A percentile compares a stretch with the other conserved stretches of the same genome.
Evolutionary conservation across 208 protist genomes (phyloP).

Genomic region (Wallacemonas rigidus): DNA sequence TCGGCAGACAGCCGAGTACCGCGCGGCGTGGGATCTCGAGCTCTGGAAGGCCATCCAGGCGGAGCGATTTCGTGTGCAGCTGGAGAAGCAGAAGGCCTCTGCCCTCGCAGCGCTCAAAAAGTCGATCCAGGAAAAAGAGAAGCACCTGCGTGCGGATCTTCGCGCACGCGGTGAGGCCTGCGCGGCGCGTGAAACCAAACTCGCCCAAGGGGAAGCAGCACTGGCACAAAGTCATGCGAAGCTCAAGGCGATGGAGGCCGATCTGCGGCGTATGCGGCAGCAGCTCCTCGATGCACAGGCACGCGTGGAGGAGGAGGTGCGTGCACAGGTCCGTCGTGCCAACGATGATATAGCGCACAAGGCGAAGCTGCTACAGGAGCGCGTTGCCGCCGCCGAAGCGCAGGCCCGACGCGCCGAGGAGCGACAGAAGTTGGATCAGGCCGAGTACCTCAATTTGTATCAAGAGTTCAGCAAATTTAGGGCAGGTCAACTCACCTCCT

Average conservation of each 20-base stretch:
- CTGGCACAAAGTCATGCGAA: slow-evolving; percentile 40
- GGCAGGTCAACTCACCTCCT: slow-evolving; percentile 47
- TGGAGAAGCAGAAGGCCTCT: slow-evolving; percentile 47
- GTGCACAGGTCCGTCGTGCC: slow-evolving; percentile 69
- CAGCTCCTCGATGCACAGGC: slow-evolving; percentile 70
- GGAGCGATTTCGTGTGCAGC: slow-evolving; percentile 55
- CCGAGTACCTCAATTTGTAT: slow-evolving; percentile 71
- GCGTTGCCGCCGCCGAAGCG: slow-evolving; percentile 54
- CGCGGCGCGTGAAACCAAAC: slow-evolving; percentile 35
- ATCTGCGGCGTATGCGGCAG: slow-evolving; percentile 53
- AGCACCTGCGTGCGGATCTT: slow-evolving; percentile 23
- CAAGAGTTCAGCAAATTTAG: slow-evolving; percentile 70
- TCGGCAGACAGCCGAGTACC: slow-evolving; percentile 82
- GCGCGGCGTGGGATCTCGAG: slow-evolving; percentile 86
- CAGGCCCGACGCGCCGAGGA: slow-evolving; percentile 68
- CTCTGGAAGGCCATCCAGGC: slow-evolving; percentile 86
- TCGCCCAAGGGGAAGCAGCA: slow-evolving; percentile 37
- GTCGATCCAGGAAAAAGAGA: slow-evolving; percentile 42
- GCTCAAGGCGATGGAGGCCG: slow-evolving; percentile 55
- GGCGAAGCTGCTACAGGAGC: slow-evolving; percentile 48
- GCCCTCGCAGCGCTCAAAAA: slow-evolving; percentile 43
- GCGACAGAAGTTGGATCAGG: slow-evolving; percentile 59
- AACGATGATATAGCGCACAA: slow-evolving; percentile 73
- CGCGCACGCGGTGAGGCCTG: slow-evolving; percentile 25
- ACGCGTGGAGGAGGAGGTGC: slow-evolving; percentile 71